These are phyloP conservation scores for Ceratocystis smalleyi DNA, from an alignment of 2,329 filamentous ascomycete species.

Conservation along the genomic window DNA sequence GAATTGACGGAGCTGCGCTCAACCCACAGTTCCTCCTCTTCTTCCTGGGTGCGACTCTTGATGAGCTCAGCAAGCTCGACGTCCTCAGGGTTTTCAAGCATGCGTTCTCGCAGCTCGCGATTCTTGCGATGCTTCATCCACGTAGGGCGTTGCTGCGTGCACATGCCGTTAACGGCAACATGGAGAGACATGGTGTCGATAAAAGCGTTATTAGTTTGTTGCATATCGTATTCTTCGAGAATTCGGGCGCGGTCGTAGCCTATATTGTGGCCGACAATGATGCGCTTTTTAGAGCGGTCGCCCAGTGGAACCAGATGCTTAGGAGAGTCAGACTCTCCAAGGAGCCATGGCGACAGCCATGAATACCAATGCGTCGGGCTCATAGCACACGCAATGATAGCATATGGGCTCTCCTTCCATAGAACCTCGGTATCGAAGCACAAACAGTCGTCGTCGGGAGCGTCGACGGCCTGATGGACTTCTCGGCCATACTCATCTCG, in stretches of 20 bases:
- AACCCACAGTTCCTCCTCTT: slow-evolving; percentile 93
- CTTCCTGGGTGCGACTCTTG: slow-evolving; percentile 52
- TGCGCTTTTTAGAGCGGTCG: slow-evolving; percentile 52
- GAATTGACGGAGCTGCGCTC: slow-evolving; percentile 91
- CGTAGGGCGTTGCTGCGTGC: slow-evolving; percentile 82
- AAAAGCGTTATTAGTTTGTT: slow-evolving; percentile 72
- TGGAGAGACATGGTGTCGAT: slow-evolving; percentile 97
- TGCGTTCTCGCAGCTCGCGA: slow-evolving; percentile 64
- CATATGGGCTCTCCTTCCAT: slow-evolving; percentile 83
- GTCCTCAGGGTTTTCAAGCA: slow-evolving; percentile 55
- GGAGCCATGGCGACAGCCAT: slow-evolving; percentile 90
- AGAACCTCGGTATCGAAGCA: slow-evolving; percentile 95
- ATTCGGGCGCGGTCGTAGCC: slow-evolving; percentile 86
- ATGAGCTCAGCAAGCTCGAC: slow-evolving; percentile 57
- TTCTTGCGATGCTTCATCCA: slow-evolving; percentile 97
- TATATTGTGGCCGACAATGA: slow-evolving; percentile 88
- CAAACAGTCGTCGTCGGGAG: slow-evolving; percentile 65
- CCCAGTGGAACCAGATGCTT: slow-evolving; percentile 78
- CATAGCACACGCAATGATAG: slow-evolving; percentile 91
- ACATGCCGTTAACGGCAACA: slow-evolving; percentile 97
- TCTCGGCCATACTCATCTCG: slow-evolving; percentile 43
- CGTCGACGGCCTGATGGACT: slow-evolving; percentile 47
- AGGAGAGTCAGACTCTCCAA: slow-evolving; percentile 63
- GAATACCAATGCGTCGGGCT: slow-evolving; percentile 89
- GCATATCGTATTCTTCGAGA: slow-evolving; percentile 72